Conservation (phyloP, 2,329 filamentous ascomycete species). For the Neofusicoccum umdonicola region DNA sequence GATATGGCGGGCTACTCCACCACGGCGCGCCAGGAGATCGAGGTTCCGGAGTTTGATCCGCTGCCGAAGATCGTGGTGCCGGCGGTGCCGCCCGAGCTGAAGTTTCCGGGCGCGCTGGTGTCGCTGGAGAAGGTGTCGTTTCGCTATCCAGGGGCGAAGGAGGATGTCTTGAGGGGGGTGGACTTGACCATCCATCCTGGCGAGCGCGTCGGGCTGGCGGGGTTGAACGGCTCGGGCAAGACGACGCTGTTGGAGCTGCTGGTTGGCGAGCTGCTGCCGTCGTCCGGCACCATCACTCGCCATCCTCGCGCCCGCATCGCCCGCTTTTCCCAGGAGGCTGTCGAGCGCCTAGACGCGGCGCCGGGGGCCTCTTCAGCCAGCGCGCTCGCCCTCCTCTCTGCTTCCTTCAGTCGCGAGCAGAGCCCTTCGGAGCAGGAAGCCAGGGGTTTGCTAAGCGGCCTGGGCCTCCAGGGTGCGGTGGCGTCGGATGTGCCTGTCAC, state of each 20-base stretch:
- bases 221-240: conserved; percentile 79
- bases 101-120: conserved; percentile 72
- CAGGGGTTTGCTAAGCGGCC: conserved; percentile 62
- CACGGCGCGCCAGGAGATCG: conserved; percentile 54
- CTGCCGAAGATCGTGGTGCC: conserved; percentile 59
- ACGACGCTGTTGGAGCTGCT: conserved; percentile 73
- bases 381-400: conserved; percentile 59
- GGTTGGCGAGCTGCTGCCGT: conserved; percentile 47
- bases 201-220: conserved; percentile 71
- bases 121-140: conserved; percentile 69
- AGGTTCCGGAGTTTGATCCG: conserved; percentile 60
- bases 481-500: conserved; percentile 71
- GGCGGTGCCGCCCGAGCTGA: conserved; percentile 64
- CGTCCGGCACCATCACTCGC: conserved; percentile 59
- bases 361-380: conserved; percentile 54
- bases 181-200: conserved; percentile 69
- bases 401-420: neutral
- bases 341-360: conserved; percentile 64
- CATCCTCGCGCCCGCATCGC: conserved; percentile 70
- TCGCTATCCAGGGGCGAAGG: conserved; percentile 52
- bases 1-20: conserved; percentile 64
- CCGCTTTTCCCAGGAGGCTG: conserved; percentile 78
- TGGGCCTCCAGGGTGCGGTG: conserved; percentile 68
- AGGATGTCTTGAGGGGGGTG: conserved; percentile 57
- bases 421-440: conserved; percentile 63